These are phyloP conservation scores for Solanum paucissectum DNA, from an alignment of 257 asterid genomes.

Conservation along the genomic window DNA sequence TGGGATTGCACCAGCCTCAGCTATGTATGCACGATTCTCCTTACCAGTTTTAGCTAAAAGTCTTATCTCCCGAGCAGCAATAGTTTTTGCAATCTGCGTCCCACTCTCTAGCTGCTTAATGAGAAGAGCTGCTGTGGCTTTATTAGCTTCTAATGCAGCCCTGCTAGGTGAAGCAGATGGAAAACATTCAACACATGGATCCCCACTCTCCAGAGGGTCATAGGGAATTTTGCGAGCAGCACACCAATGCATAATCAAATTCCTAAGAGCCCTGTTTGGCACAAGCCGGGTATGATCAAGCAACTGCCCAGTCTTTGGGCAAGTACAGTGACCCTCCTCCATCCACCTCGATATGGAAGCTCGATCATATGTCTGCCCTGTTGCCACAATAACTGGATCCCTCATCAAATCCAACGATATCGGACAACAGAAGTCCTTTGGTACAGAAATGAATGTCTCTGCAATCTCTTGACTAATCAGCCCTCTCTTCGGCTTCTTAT, in stretches of 20 bases:
- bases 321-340: slow-evolving; percentile 76
- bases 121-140: slow-evolving; percentile 51
- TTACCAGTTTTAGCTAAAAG: slow-evolving; percentile 68
- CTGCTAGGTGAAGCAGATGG: slow-evolving; percentile 36
- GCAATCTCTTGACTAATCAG: slow-evolving; percentile 53
- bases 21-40: slow-evolving; percentile 71
- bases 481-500: slow-evolving; percentile 36
- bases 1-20: slow-evolving; percentile 81
- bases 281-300: slow-evolving; percentile 52
- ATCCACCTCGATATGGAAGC: slow-evolving; percentile 69
- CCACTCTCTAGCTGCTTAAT: slow-evolving; percentile 62
- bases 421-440: slow-evolving; percentile 84
- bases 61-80: slow-evolving; percentile 77
- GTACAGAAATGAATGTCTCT: slow-evolving; percentile 52
- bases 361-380: slow-evolving; percentile 95
- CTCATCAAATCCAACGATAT: slow-evolving; percentile 77
- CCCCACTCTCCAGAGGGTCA: slow-evolving; percentile 48
- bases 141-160: slow-evolving; percentile 63
- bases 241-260: slow-evolving; percentile 75
- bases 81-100: slow-evolving; percentile 42
- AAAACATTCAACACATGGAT: slow-evolving; percentile 22
- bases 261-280: slow-evolving; percentile 63
- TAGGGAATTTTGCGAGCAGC: slow-evolving; percentile 52
- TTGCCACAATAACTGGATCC: slow-evolving; percentile 78
- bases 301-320: slow-evolving; percentile 85